These are phyloP conservation scores for Neofusicoccum sp. DNA, from an alignment of 2,329 filamentous ascomycete species.

Conservation along the genomic window DNA sequence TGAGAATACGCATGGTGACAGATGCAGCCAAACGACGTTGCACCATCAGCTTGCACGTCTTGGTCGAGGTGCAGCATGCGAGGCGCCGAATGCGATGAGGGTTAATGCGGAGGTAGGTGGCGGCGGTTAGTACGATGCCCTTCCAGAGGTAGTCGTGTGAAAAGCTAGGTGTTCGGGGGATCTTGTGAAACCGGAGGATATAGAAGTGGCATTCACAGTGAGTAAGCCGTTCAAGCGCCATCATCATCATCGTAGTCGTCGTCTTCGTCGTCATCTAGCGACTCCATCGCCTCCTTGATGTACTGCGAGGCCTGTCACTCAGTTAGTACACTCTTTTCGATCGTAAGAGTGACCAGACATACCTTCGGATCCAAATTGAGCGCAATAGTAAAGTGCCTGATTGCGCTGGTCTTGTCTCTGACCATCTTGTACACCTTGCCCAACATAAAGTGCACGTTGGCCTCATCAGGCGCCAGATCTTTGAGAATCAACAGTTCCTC, in stretches of 20 bases:
- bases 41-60: not conserved
- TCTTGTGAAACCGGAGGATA: not conserved
- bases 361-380: conserved; percentile 97
- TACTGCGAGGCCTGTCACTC: conserved; percentile 76
- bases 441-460: conserved; percentile 92
- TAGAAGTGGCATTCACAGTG: not conserved
- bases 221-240: not conserved
- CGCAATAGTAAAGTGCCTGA: conserved; percentile 92
- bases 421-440: conserved; percentile 71
- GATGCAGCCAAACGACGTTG: not conserved
- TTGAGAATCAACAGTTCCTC: conserved; percentile 85
- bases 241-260: conserved; percentile 54
- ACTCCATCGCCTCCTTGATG: conserved; percentile 97
- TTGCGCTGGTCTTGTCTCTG: conserved; percentile 69
- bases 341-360: conserved; percentile 24
- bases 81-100: not conserved
- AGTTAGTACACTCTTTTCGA: conserved; percentile 23
- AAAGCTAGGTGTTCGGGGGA: too few species aligned
- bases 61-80: conserved; percentile 7
- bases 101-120: not conserved
- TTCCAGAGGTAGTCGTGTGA: not conserved
- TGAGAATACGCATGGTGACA: not conserved
- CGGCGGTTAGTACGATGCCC: not conserved
- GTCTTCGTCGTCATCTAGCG: conserved; percentile 74
- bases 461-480: conserved; percentile 89